Base-by-base conservation (phyloP, 2,329 filamentous ascomycete genomes). In the Torrubiella hemipterigena region DNA sequence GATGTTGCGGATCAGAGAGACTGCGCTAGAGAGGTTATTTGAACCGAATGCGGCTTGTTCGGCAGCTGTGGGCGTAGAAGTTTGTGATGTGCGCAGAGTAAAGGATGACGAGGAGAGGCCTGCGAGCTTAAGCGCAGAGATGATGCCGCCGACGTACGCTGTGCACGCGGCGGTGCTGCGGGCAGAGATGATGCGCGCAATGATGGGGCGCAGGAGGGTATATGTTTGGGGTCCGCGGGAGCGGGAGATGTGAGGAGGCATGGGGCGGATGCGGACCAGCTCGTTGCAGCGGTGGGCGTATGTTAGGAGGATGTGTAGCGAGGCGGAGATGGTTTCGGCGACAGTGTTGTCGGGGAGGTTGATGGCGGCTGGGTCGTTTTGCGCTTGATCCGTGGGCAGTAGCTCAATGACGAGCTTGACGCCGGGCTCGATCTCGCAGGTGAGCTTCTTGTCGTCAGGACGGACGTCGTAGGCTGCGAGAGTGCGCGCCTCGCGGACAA, bases 201-300 rank as follows among this genome's bases (percentile, higher is more conserved):
- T 56, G 29, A 75, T 50, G 17, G 67, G 64, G 2, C 66, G 59
- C 11, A 76, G 51, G 18, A 75, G 60, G 12, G 55, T 53, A 42
- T 69, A 65, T 3, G 62, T 52, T 21, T 61, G 59, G 26, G 58
- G 54, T 5, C 55, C 50, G 8, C 56, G 43, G 17, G 51, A 43
- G 30, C 55, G 52, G 17, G 49, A 39, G 44, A 58, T 45, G 39
- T 63, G 41, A 36, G 59, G 52, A 20, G 59, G 48, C 20, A 57
- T 41, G 24, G 75, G 63, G 18, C 77, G 70, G 2, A 77, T 80
- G 32, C 86, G 73, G 26, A 70, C 69, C 23, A 74, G 63, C 37
- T 84, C 71, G 41, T 79, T 86, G 48, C 81, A 73, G 8, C 80
- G 73, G 51, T 96, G 89, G 3, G 82, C 76, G 40, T 87, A 77